Conservation (phyloP, 179 eudicot species). For the Spergularia azorica region DNA sequence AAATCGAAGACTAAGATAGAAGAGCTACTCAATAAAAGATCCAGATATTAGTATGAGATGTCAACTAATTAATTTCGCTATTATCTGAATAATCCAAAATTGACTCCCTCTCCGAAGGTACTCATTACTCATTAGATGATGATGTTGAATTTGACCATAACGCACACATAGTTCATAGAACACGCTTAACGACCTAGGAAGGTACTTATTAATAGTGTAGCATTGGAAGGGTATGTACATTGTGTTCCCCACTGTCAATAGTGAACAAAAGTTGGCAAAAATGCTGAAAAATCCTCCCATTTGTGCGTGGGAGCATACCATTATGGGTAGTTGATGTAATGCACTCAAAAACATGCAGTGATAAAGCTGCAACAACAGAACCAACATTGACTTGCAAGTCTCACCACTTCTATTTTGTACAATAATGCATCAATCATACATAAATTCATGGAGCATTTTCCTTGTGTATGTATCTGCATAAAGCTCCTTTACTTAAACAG, state of each 20-base stretch:
- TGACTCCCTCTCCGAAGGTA: no score
- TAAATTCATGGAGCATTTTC: neutral
- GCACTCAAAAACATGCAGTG: conserved; percentile 8
- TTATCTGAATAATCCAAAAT: no score
- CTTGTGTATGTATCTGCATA: neutral
- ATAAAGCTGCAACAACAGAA: conserved; percentile 24
- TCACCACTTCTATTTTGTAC: conserved; percentile 11
- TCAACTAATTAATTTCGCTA: no score
- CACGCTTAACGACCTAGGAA: no score
- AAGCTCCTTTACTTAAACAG: conserved; percentile 19
- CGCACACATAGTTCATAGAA: no score
- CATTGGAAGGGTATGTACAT: neutral
- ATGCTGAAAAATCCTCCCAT: neutral
- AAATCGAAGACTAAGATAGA: no score
- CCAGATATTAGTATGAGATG: no score
- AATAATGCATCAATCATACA: conserved; percentile 15
- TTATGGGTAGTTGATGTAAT: conserved; percentile 16
- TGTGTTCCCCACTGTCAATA: neutral
- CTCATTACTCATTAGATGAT: neutral
- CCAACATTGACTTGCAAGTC: conserved; percentile 26
- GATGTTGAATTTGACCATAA: neutral
- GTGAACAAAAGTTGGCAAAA: neutral
- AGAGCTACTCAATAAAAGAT: no score
- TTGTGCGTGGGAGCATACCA: conserved; percentile 18
- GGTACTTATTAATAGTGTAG: neutral